Percentiles rank a stretch among this genome's conserved stretches.
These are phyloP conservation scores for Phaeosphaeriaceae sp. DNA, from an alignment of 2,329 filamentous ascomycete species.

Conservation along the genomic window DNA sequence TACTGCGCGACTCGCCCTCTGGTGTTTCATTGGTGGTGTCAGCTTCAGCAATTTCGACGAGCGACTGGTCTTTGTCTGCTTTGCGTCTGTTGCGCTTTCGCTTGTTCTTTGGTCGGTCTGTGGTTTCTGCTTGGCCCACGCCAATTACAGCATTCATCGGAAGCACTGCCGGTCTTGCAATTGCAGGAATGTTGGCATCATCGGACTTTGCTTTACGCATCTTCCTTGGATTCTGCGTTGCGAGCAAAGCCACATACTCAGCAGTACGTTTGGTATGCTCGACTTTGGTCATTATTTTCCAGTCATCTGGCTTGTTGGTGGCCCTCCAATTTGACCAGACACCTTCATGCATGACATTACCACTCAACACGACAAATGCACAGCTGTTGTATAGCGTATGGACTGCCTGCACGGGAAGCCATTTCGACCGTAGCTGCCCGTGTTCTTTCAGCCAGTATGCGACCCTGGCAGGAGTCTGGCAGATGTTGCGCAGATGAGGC, in stretches of 20 bases:
- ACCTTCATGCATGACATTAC: slow-evolving; percentile 38
- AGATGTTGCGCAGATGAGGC: slow-evolving; percentile 41
- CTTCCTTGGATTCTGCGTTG: slow-evolving; percentile 26
- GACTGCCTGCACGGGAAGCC: slow-evolving; percentile 45
- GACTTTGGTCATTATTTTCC: slow-evolving; percentile 46
- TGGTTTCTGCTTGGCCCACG: slow-evolving; percentile 3
- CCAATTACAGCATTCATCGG: slow-evolving; percentile 10
- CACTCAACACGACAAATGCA: slow-evolving; percentile 45
- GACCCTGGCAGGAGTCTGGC: slow-evolving; percentile 38
- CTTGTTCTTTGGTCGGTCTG: slow-evolving; percentile 18
- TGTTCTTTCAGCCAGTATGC: slow-evolving; percentile 40
- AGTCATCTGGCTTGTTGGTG: slow-evolving; percentile 33
- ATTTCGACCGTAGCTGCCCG: slow-evolving; percentile 37
- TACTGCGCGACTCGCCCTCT: slow-evolving; percentile 18
- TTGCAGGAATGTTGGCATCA: slow-evolving; percentile 17
- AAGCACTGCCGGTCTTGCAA: slow-evolving; percentile 27
- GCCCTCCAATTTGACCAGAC: slow-evolving; percentile 42
- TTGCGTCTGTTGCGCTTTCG: slow-evolving; percentile 33
- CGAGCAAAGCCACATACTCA: slow-evolving; percentile 37
- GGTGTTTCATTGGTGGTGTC: slow-evolving; percentile 7
- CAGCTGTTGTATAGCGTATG: slow-evolving; percentile 41
- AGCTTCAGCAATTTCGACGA: slow-evolving; percentile 10
- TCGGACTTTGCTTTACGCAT: slow-evolving; percentile 18
- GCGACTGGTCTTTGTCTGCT: slow-evolving; percentile 10
- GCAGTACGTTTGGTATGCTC: slow-evolving; percentile 41